Evolutionary conservation across 1,284 basidiomycete species (phyloP).

Genomic region (Pascua sp.): DNA sequence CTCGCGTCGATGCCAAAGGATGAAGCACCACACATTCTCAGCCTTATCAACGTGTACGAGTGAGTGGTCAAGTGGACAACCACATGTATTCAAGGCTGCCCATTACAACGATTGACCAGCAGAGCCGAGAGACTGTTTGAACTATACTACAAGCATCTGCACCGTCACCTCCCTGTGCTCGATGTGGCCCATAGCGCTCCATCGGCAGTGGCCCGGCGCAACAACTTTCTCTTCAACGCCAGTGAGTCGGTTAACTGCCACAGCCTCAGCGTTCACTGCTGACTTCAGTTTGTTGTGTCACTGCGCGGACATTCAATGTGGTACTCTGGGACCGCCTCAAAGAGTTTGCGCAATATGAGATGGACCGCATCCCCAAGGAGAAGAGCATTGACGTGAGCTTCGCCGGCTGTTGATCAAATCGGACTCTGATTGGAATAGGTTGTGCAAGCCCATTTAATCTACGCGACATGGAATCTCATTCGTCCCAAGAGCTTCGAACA

Average conservation of each 20-base stretch:
- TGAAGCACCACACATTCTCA: conserved; percentile 36
- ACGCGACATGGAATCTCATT: conserved; percentile 37
- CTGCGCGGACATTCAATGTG: conserved; percentile 30
- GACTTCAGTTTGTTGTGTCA: conserved; percentile 36
- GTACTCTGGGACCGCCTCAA: conserved; percentile 32
- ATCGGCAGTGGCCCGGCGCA: conserved; percentile 26
- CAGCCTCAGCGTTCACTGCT: conserved; percentile 4
- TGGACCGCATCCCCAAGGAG: conserved; percentile 34
- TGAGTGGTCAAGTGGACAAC: conserved; percentile 7
- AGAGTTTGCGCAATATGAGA: conserved; percentile 32
- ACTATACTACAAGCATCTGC: conserved; percentile 27
- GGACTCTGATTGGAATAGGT: conserved; percentile 6
- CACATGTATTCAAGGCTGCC: too few species aligned
- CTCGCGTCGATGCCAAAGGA: conserved; percentile 20
- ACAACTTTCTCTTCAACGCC: conserved; percentile 39
- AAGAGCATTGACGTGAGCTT: conserved; percentile 39
- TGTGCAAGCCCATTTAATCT: conserved; percentile 34
- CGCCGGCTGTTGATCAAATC: too few species aligned
- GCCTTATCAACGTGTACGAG: conserved; percentile 27
- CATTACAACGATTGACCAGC: too few species aligned
- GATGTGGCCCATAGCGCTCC: conserved; percentile 26
- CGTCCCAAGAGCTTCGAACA: conserved; percentile 31
- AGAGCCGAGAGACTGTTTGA: conserved; percentile 35
- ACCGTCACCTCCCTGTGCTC: conserved; percentile 33
- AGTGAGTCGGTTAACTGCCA: conserved; percentile 25